Percentiles rank a stretch among this genome's conserved stretches.
Conservation (phyloP, 331 rosid species). For the Quercus phellos region DNA sequence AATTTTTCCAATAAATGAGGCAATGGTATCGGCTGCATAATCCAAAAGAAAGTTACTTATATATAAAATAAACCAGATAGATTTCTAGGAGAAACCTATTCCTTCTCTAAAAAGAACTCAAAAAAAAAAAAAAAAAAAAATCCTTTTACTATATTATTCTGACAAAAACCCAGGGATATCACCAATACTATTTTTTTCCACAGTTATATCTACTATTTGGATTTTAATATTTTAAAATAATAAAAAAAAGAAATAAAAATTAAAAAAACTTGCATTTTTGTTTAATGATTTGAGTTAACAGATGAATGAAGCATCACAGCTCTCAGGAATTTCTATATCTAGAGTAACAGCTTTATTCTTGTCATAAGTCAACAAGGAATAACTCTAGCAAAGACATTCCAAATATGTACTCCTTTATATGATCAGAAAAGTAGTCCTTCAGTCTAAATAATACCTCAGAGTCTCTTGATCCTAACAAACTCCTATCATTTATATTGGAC, state of each 20-base stretch:
- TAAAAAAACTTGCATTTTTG: background rate
- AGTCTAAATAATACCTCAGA: slow-evolving; percentile 65
- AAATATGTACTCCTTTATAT: background rate
- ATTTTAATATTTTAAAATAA: no score
- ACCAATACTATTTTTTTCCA: background rate
- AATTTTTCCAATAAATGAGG: background rate
- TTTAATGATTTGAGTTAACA: background rate
- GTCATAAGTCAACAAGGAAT: background rate
- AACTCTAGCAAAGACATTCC: background rate
- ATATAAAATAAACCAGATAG: background rate
- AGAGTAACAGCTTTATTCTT: background rate
- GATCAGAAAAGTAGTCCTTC: background rate
- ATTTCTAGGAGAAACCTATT: background rate
- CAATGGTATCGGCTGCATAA: background rate
- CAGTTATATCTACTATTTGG: background rate
- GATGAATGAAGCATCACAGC: background rate
- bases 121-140: background rate
- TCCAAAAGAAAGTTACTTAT: background rate
- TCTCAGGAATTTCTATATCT: background rate
- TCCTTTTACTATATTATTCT: background rate
- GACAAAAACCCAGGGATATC: background rate
- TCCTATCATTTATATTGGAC: slow-evolving; percentile 95
- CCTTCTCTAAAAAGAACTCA: background rate
- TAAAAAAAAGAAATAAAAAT: no score
- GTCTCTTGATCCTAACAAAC: slow-evolving; percentile 93